Percentiles rank a stretch among this genome's conserved stretches.
Evolutionary conservation across 176 grass and related monocot genomes (phyloP).

Genomic region (Carex myosuroides): DNA sequence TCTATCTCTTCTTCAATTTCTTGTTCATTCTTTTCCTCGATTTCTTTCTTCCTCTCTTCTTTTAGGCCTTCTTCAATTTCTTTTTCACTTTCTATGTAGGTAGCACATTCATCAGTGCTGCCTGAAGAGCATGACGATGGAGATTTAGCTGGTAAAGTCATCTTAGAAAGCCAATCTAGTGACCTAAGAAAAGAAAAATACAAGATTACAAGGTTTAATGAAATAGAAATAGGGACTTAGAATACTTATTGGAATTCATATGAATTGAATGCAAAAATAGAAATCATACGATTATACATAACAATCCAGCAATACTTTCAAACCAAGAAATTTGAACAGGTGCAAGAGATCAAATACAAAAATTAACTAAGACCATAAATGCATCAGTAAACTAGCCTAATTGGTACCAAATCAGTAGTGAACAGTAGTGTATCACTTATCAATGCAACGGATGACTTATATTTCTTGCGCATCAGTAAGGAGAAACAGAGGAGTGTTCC

Average conservation of each 20-base stretch:
- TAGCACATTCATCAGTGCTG: slow-evolving; percentile 33
- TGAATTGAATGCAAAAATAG: neutral
- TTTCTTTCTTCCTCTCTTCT: too few relatives aligned
- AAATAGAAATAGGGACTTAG: neutral
- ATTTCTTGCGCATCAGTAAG: too few relatives aligned
- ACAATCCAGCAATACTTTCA: neutral
- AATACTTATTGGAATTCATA: neutral
- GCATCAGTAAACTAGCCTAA: too few relatives aligned
- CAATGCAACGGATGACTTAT: neutral
- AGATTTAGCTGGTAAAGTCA: slow-evolving; percentile 62
- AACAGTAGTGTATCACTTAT: neutral
- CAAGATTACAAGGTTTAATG: neutral
- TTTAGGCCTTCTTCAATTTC: neutral
- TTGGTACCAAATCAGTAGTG: neutral
- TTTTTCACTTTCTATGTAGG: slow-evolving; percentile 33
- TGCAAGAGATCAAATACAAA: neutral
- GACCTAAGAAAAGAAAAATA: neutral
- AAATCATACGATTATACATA: too few relatives aligned
- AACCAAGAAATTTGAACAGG: neutral
- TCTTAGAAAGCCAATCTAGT: slow-evolving; percentile 19
- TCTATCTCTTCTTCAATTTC: neutral
- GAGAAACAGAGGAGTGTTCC: too few relatives aligned
- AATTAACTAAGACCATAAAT: neutral
- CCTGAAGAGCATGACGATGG: slow-evolving; percentile 30
- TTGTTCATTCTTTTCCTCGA: too few relatives aligned